These are phyloP conservation scores for Nematocida sp. DNA, from an alignment of 371 early-diverging fungal species.

Conservation along the genomic window DNA sequence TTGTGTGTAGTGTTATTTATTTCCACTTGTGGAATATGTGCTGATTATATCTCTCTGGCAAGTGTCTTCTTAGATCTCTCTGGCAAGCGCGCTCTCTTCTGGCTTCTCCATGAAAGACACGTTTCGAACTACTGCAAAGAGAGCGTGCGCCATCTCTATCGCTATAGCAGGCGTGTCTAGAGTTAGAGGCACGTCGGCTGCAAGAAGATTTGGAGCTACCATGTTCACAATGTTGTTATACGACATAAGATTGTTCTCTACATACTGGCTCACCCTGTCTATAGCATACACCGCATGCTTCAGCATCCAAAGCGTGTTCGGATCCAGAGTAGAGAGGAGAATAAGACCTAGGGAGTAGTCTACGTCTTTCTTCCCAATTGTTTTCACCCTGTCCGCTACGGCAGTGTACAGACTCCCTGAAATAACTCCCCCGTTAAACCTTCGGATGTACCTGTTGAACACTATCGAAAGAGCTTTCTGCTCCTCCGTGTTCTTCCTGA, in stretches of 20 bases:
- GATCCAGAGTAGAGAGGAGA: conserved; percentile 5
- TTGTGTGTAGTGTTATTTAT: no score
- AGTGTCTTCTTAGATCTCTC: no score
- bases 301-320: conserved; percentile 32
- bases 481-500: conserved; percentile 34
- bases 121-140: conserved; percentile 38
- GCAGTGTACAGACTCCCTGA: conserved; percentile 25
- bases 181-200: conserved; percentile 14
- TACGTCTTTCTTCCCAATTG: not conserved
- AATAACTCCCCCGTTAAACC: conserved; percentile 31
- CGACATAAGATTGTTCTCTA: conserved; percentile 19
- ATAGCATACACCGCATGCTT: conserved; percentile 46
- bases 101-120: conserved; percentile 15
- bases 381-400: not conserved
- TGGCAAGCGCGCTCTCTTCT: no score
- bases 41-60: no score
- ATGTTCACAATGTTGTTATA: conserved; percentile 49
- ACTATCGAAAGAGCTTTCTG: conserved; percentile 34
- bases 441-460: conserved; percentile 47
- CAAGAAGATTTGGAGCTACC: conserved; percentile 37
- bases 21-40: no score
- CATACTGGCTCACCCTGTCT: not conserved
- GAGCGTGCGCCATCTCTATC: conserved; percentile 41
- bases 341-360: conserved; percentile 44
- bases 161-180: conserved; percentile 14